phyloP scores from a whole-genome alignment of 78 protist genomes.

The Dictyostelium citrinum region DNA sequence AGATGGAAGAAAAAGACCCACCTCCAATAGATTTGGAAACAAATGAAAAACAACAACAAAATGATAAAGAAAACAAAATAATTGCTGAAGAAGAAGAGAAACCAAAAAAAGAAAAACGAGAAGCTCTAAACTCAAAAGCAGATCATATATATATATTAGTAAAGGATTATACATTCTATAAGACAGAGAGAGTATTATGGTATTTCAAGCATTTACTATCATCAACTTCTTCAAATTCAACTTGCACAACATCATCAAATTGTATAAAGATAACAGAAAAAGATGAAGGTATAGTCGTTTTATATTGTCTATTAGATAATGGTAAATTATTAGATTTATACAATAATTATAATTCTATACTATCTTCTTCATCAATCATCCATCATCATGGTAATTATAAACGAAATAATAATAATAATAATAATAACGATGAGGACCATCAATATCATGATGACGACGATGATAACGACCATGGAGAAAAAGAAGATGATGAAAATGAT shows the following conservation, averaged over 20 bases:
- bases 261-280: slow-evolving; percentile 29
- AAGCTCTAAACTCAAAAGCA: not conserved
- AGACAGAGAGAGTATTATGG: slow-evolving; percentile 65
- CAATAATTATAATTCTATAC: not conserved
- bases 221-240: not conserved
- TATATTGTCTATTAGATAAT: slow-evolving; percentile 30
- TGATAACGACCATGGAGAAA: not conserved
- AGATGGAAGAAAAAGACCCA: not conserved
- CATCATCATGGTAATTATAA: not conserved
- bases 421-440: not conserved
- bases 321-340: slow-evolving; percentile 29
- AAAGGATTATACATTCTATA: slow-evolving; percentile 60
- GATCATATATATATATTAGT: slow-evolving; percentile 34
- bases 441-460: no score
- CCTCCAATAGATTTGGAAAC: not conserved
- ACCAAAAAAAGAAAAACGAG: not conserved
- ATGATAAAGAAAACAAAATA: not conserved
- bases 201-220: slow-evolving; percentile 67
- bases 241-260: not conserved
- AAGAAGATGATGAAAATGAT: not conserved
- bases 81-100: not conserved
- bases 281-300: slow-evolving; percentile 35
- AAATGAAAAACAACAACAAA: not conserved
- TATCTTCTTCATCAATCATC: not conserved
- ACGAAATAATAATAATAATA: not conserved